Percentiles rank a stretch among this genome's conserved stretches.
Evolutionary conservation across 2,329 filamentous ascomycete genomes (phyloP).

Genomic region (Sarocladiaceae sp.): DNA sequence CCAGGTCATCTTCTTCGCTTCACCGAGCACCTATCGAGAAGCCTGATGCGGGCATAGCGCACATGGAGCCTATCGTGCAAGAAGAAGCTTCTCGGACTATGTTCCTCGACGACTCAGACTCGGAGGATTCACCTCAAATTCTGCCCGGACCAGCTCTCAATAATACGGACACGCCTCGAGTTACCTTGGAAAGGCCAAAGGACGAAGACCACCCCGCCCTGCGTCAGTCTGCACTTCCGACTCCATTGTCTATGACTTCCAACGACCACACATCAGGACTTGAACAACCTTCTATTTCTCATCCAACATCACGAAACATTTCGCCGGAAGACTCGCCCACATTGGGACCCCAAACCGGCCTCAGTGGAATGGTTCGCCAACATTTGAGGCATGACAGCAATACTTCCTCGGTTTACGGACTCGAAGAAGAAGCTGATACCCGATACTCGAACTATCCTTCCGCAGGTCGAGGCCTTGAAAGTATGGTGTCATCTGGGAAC

Average conservation of each 20-base stretch:
- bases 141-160: neutral
- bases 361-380: slow-evolving; percentile 78
- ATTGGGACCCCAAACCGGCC: slow-evolving; percentile 61
- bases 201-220: slow-evolving; percentile 54
- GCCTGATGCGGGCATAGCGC: slow-evolving; percentile 20
- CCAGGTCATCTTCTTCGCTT: slow-evolving; percentile 42
- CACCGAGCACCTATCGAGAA: slow-evolving; percentile 32
- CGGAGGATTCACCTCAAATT: slow-evolving; percentile 19
- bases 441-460: neutral
- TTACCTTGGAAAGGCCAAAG: slow-evolving; percentile 41
- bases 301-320: slow-evolving; percentile 11
- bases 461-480: slow-evolving; percentile 18
- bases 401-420: slow-evolving; percentile 71
- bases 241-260: slow-evolving; percentile 33
- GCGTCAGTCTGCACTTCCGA: slow-evolving; percentile 39
- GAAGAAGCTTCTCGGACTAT: slow-evolving; percentile 31
- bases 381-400: slow-evolving; percentile 81
- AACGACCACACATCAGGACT: slow-evolving; percentile 16
- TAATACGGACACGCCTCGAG: slow-evolving; percentile 23
- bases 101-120: slow-evolving; percentile 43
- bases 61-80: slow-evolving; percentile 24
- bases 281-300: neutral
- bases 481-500: slow-evolving; percentile 31
- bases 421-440: slow-evolving; percentile 27
- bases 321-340: slow-evolving; percentile 68